A percentile compares a stretch with the other conserved stretches of the same genome.
Conservation (phyloP, 192 early-diverging fungal genomes). For the Neocallimastix lanati region DNA sequence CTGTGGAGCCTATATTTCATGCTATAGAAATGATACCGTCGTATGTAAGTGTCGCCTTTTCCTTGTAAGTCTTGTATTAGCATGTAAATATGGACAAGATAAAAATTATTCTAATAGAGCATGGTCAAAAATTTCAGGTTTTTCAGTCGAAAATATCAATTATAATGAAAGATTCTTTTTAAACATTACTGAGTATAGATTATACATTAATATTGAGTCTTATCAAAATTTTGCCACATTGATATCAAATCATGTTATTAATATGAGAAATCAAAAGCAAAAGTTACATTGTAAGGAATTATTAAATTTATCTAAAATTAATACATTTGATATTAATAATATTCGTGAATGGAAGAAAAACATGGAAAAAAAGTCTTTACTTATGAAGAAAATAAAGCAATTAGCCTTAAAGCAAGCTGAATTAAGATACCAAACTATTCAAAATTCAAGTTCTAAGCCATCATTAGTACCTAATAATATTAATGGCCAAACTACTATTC, state of each 20-base stretch:
- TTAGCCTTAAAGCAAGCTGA: not conserved
- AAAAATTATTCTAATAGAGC: conserved; percentile 63
- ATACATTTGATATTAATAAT: not conserved
- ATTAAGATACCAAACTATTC: not conserved
- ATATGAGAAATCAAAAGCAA: not conserved
- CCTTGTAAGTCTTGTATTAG: conserved; percentile 59
- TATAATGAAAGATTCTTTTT: conserved; percentile 63
- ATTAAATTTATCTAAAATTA: not conserved
- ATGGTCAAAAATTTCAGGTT: conserved; percentile 70
- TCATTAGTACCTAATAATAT: too few species aligned
- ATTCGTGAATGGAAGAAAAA: not conserved
- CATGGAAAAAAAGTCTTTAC: not conserved
- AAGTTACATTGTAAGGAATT: not conserved
- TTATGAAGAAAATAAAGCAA: not conserved
- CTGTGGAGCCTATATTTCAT: not conserved
- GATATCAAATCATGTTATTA: not conserved
- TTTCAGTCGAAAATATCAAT: conserved; percentile 57
- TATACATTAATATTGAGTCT: conserved; percentile 23
- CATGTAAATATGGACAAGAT: conserved; percentile 74
- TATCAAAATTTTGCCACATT: not conserved
- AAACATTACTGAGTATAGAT: conserved; percentile 48
- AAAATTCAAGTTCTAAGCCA: too few species aligned
- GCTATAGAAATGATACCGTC: not conserved
- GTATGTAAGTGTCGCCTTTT: conserved; percentile 61
- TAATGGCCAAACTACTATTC: not conserved